Conservation (phyloP, 106 monocot genomes). For the Alisma plantagoaquatica region DNA sequence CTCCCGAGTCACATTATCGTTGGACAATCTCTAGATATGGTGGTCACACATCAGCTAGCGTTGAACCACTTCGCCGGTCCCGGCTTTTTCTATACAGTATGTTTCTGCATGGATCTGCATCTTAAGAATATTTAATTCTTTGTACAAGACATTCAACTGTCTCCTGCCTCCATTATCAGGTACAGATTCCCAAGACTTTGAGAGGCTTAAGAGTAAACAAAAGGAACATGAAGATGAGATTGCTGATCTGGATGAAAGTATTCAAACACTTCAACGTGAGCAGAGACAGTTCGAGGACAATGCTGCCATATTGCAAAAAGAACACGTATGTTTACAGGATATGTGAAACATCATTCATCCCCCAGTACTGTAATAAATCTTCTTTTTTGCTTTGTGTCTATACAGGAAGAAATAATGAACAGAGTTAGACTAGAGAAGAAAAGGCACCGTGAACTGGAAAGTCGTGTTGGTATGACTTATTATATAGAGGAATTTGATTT, state of each 20-base stretch:
- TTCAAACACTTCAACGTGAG: conserved; percentile 49
- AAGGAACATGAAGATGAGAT: conserved; percentile 49
- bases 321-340: conserved; percentile 62
- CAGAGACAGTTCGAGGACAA: conserved; percentile 80
- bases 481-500: too few species aligned
- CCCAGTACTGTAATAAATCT: too few species aligned
- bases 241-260: conserved; percentile 33
- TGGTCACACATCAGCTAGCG: conserved; percentile 62
- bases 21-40: conserved; percentile 92
- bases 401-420: conserved; percentile 60
- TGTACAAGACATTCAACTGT: background rate
- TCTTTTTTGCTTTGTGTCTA: conserved; percentile 1
- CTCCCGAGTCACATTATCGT: conserved; percentile 91
- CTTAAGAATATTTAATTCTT: background rate
- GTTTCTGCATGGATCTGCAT: background rate
- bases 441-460: conserved; percentile 59
- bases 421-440: conserved; percentile 39
- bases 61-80: conserved; percentile 56
- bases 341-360: too few species aligned
- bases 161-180: conserved; percentile 22
- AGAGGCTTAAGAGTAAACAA: conserved; percentile 42
- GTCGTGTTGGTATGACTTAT: conserved; percentile 52
- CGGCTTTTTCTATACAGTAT: conserved; percentile 79
- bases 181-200: conserved; percentile 63
- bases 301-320: conserved; percentile 53